Evolutionary conservation across 768 basidiomycete species (phyloP), one percentile per base, ranked within the genome.

Genomic region (Inosperma sp.): DNA sequence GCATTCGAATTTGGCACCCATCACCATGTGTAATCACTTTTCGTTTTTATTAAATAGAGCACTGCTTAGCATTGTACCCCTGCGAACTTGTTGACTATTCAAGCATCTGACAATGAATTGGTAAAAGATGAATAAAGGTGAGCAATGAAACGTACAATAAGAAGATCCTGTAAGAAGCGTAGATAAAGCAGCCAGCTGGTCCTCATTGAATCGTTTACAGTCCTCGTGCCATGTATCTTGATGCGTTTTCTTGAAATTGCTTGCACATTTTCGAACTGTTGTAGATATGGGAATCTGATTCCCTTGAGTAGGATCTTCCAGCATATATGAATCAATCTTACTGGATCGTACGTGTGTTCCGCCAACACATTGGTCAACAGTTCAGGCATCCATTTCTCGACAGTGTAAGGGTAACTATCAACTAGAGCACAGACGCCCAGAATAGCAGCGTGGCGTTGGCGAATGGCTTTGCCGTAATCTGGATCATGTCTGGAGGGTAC

Each of bases 361-460:
- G 83, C 84, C 49, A 93, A 73, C 16, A 88, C 78, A 53, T 79
- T 83, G 31, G 88, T 85, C 54, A 94, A 70, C 36, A 96, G 76
- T 40, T 84, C 82, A 1, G 93, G 90, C 80, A 95, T 84, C 87
- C 93, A 98, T 55, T 84, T 82, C 61, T 95, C 95, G 12, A 97
- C 86, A 2, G 93, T 93, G 68, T 96, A 96, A 0, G 95, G 95
- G 65, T 88, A 95, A 51, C 93, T 94, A 59, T 94, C 90, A 27
- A 98, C 82, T 26, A 98, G 72, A 5, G 95, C 91, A 56, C 90
- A 91, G 36, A 94, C 83, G n/a, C 95, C 95, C 41, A 98, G 76
- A 51, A 98, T 88, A 2, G 93, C 93, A 21, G 90, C 88, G 66
- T 96, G 93, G 19, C 89, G 79, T 62, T 86, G 81, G 22, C 90